Evolutionary conservation across 306 rosid genomes (phyloP).

Genomic region (Pueraria montana): DNA sequence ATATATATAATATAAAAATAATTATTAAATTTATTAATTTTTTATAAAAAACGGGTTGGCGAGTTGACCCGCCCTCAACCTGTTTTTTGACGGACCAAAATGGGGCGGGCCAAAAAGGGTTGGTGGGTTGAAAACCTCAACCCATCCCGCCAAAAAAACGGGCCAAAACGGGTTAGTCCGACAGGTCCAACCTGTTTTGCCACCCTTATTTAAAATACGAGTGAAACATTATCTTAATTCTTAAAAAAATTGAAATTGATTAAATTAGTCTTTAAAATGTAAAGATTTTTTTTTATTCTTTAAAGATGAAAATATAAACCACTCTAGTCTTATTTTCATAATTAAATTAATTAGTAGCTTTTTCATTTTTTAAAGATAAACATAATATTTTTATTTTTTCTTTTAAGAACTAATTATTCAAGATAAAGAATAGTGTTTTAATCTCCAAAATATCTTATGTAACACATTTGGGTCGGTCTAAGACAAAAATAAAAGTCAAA

Average conservation of each 20-base stretch:
- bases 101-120: too few relatives aligned
- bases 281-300: background rate
- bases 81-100: too few relatives aligned
- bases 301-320: background rate
- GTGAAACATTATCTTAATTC: background rate
- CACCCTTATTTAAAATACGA: too few relatives aligned
- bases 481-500: conserved; percentile 1
- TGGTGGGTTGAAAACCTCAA: too few relatives aligned
- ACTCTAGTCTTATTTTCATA: background rate
- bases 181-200: too few relatives aligned
- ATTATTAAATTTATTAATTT: too few relatives aligned
- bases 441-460: background rate
- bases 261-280: background rate
- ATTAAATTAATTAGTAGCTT: background rate
- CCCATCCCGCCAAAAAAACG: too few relatives aligned
- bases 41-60: too few relatives aligned
- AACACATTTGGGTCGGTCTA: background rate
- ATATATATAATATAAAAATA: too few relatives aligned
- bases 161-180: too few relatives aligned
- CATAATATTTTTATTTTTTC: background rate
- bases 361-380: background rate
- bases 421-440: background rate
- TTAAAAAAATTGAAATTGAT: background rate
- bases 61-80: too few relatives aligned
- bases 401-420: background rate